Base-by-base conservation (phyloP, 352 stramenopile genomes). In the Pythium periplocum region DNA sequence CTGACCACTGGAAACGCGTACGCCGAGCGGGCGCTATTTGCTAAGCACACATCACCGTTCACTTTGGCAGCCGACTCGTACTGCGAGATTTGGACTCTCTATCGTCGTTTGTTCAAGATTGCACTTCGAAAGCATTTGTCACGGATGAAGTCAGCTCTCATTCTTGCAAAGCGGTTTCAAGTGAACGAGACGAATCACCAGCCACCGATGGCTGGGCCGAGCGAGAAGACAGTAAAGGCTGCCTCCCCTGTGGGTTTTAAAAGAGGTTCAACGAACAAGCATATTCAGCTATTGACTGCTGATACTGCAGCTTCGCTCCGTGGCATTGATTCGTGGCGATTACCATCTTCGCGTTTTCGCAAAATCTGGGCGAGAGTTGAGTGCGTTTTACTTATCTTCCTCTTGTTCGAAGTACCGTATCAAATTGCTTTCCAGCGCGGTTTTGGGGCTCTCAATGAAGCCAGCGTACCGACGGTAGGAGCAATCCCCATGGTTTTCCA, bases 41-140 rank as follows among this genome's bases (percentile, higher is more conserved):
- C 78, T 51, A 63, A 73, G 9, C 59, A 75, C 35, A 7, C 63
- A 9, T 71, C 70, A 35, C 52, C 50, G 7, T 62, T 69, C 45
- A 53, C 40, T 5, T 43, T 83, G 10, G 37, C 75, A 3, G 64
- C 75, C 6, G 72, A 61, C 17, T 75, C 59, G 33, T 85, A 73
- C 49, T 81, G 69, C 45, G 75, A 85, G 37, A 41, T 85, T 11
- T 85, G 67, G 67, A 72, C 60, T 44, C 62, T 83, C 1, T 56
- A 66, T 2, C 55, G 51, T 2, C 57, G 57, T 17, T 58, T 68
- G 10, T 83, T 80, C 38, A 73, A 78, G 38, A 52, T 66, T 6
- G 71, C 71, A 11, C 34, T 78, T 31, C 58, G 59, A 2, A 79
- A 78, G 39, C 71, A 82, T 32, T 84, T 82, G 35, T 70, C 66